phyloP scores from a whole-genome alignment of 2,329 filamentous ascomycete species.

The Beauveria australis region DNA sequence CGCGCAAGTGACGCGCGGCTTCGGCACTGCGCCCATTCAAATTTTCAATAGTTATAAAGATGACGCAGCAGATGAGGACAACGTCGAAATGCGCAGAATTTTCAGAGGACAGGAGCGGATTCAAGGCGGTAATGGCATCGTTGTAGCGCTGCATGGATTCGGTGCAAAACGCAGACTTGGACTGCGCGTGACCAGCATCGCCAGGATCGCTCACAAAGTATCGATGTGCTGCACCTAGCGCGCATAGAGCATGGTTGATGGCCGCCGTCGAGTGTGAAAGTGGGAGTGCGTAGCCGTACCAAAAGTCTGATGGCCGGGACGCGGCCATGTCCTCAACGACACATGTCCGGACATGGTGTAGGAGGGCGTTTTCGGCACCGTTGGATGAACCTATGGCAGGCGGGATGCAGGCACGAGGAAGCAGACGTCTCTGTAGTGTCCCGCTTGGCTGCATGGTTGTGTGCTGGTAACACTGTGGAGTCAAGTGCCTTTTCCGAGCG shows the following conservation, averaged over 20 bases:
- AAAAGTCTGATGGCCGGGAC: not conserved
- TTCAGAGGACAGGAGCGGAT: conserved; percentile 14
- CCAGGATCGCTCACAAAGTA: not conserved
- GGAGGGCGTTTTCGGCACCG: not conserved
- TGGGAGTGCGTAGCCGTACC: not conserved
- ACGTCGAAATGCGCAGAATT: conserved; percentile 12
- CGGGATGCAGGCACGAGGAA: not conserved
- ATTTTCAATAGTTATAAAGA: conserved; percentile 19
- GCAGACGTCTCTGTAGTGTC: not conserved
- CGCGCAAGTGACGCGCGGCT: conserved; percentile 16
- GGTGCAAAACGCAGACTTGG: not conserved
- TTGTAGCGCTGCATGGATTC: conserved; percentile 17
- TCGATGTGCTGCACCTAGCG: not conserved
- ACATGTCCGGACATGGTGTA: not conserved
- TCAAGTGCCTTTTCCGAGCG: not conserved
- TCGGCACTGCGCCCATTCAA: conserved; percentile 17
- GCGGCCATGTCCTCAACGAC: not conserved
- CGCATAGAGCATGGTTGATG: not conserved
- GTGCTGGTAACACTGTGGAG: not conserved
- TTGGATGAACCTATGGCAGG: not conserved
- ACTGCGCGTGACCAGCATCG: too few species aligned
- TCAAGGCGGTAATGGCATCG: conserved; percentile 15
- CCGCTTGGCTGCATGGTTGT: not conserved
- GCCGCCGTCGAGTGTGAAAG: not conserved
- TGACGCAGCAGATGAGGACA: conserved; percentile 17